Conservation (phyloP, 495 filamentous ascomycete species). For the Podospora australis region DNA sequence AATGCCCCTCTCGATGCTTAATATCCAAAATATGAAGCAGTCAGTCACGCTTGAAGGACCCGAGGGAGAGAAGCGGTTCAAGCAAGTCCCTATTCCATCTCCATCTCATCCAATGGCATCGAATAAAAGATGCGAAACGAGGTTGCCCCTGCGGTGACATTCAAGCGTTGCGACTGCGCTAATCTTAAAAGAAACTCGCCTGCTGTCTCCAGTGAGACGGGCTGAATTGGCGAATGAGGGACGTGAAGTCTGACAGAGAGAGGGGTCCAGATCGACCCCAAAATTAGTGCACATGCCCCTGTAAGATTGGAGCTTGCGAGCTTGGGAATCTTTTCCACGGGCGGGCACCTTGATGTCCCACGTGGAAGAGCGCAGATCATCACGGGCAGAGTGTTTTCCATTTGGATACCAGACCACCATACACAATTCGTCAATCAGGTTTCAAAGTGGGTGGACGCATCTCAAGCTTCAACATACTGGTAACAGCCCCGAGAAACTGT, state of each 20-base stretch:
- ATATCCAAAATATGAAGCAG: not conserved
- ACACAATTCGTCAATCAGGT: too few relatives aligned
- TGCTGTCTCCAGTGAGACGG: not conserved
- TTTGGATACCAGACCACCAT: too few relatives aligned
- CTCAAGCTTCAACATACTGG: not conserved
- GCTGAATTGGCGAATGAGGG: conserved; percentile 3
- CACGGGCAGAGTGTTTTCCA: too few relatives aligned
- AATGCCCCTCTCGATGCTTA: not conserved
- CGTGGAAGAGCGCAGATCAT: too few relatives aligned
- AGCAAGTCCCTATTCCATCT: not conserved
- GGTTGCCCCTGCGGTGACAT: not conserved
- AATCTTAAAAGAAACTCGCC: not conserved
- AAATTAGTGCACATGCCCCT: conserved; percentile 4
- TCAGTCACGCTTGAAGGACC: not conserved
- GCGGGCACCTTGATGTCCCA: not conserved
- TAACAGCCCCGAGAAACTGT: too few relatives aligned
- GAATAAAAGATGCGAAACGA: too few relatives aligned
- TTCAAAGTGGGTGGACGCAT: too few relatives aligned
- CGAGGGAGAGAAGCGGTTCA: not conserved
- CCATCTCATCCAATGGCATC: not conserved
- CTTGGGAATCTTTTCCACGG: not conserved
- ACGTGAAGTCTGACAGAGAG: not conserved
- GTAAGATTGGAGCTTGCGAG: not conserved
- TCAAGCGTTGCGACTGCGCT: not conserved
- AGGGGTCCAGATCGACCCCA: not conserved